These are phyloP conservation scores for Aspergillus persii DNA, from an alignment of 2,329 filamentous ascomycete genomes.

Conservation along the genomic window DNA sequence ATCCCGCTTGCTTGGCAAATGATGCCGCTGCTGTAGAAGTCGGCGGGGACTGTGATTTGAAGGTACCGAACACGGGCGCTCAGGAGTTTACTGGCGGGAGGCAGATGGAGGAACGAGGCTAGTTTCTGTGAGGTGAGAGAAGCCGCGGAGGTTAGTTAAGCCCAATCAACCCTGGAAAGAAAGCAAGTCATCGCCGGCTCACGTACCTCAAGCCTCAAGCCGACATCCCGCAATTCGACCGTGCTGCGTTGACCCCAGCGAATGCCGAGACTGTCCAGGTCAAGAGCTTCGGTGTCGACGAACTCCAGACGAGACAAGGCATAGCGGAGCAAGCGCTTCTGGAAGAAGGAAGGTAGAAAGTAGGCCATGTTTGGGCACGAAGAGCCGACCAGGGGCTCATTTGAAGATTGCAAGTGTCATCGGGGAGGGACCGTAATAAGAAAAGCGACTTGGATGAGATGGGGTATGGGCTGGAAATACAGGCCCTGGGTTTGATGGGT, in stretches of 20 bases:
- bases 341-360: slow-evolving; percentile 74
- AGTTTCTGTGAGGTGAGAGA: slow-evolving; percentile 63
- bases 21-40: slow-evolving; percentile 83
- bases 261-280: slow-evolving; percentile 82
- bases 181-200: slow-evolving; percentile 22
- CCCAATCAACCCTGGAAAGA: neutral
- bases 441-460: slow-evolving; percentile 10
- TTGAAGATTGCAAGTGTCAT: slow-evolving; percentile 25
- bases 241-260: slow-evolving; percentile 77
- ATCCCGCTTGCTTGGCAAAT: slow-evolving; percentile 78
- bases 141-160: slow-evolving; percentile 23
- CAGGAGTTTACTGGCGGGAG: slow-evolving; percentile 66
- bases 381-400: slow-evolving; percentile 33
- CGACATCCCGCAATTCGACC: slow-evolving; percentile 83
- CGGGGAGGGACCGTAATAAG: slow-evolving; percentile 21
- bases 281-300: slow-evolving; percentile 81
- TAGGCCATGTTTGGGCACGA: slow-evolving; percentile 59
- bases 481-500: neutral
- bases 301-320: slow-evolving; percentile 79
- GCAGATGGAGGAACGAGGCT: slow-evolving; percentile 69
- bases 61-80: slow-evolving; percentile 74
- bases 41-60: slow-evolving; percentile 79
- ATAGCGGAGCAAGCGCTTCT: slow-evolving; percentile 85
- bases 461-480: slow-evolving; percentile 9
- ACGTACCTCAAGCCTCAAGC: slow-evolving; percentile 69